Evolutionary conservation across 2,329 filamentous ascomycete species (phyloP).

Genomic region (Neonectria magnoliae): DNA sequence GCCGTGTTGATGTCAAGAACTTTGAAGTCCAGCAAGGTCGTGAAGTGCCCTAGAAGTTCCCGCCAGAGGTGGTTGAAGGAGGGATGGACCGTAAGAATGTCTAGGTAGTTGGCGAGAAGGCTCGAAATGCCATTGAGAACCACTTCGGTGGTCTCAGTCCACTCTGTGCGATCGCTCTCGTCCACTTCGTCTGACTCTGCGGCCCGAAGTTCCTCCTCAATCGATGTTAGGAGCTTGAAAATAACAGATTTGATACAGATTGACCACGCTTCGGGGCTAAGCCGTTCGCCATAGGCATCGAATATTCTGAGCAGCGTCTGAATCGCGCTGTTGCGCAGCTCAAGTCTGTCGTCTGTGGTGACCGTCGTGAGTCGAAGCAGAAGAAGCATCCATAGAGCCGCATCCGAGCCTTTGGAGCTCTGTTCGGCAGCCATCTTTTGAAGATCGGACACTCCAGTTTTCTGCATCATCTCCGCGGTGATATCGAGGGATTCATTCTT

Average conservation of each 20-base stretch:
- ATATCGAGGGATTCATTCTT: slow-evolving; percentile 68
- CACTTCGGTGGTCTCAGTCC: slow-evolving; percentile 79
- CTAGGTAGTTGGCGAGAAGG: slow-evolving; percentile 80
- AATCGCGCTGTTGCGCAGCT: slow-evolving; percentile 86
- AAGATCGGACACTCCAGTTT: slow-evolving; percentile 61
- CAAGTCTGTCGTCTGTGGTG: slow-evolving; percentile 75
- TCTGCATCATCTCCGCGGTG: slow-evolving; percentile 64
- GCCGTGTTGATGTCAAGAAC: slow-evolving; percentile 78
- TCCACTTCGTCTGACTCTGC: slow-evolving; percentile 51
- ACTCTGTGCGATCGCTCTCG: slow-evolving; percentile 63
- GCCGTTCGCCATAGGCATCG: slow-evolving; percentile 85
- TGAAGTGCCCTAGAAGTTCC: slow-evolving; percentile 75
- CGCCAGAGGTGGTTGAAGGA: slow-evolving; percentile 81
- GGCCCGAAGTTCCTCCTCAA: slow-evolving; percentile 65
- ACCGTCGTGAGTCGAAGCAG: slow-evolving; percentile 76
- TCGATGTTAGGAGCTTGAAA: slow-evolving; percentile 78
- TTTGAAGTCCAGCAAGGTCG: slow-evolving; percentile 68
- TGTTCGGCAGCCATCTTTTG: slow-evolving; percentile 67
- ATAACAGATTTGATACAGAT: slow-evolving; percentile 84
- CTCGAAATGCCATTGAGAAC: slow-evolving; percentile 78
- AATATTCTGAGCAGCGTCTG: slow-evolving; percentile 93
- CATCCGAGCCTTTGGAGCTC: slow-evolving; percentile 69
- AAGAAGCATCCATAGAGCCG: slow-evolving; percentile 82
- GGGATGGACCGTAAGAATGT: slow-evolving; percentile 71
- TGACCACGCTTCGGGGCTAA: slow-evolving; percentile 83